These are phyloP conservation scores for Metarhizium rileyi DNA, from an alignment of 2,329 filamentous ascomycete species.

Conservation along the genomic window DNA sequence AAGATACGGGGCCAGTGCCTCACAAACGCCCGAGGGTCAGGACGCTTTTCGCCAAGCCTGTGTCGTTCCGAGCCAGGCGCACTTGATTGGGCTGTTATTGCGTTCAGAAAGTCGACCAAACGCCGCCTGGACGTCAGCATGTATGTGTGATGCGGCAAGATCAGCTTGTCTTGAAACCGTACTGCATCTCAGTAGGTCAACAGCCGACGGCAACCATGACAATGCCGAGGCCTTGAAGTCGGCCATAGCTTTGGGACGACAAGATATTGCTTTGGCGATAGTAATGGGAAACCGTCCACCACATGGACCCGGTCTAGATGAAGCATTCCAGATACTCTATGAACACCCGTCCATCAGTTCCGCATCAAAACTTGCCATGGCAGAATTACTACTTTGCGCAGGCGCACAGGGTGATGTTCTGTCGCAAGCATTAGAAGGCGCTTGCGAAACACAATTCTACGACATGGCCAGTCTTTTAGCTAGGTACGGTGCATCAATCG, in stretches of 20 bases:
- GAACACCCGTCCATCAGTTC: slow-evolving; percentile 35
- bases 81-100: slow-evolving; percentile 38
- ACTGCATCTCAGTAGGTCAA: slow-evolving; percentile 38
- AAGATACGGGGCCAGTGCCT: slow-evolving; percentile 38
- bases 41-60: slow-evolving; percentile 45
- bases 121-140: slow-evolving; percentile 33
- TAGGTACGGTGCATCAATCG: slow-evolving; percentile 42
- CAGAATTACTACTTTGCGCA: slow-evolving; percentile 48
- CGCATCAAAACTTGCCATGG: slow-evolving; percentile 39
- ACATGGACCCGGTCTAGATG: slow-evolving; percentile 34
- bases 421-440: slow-evolving; percentile 36
- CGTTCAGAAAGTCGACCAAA: slow-evolving; percentile 38
- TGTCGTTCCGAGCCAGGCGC: slow-evolving; percentile 31
- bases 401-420: slow-evolving; percentile 44
- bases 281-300: slow-evolving; percentile 44
- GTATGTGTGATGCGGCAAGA: slow-evolving; percentile 40
- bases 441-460: slow-evolving; percentile 39
- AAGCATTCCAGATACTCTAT: slow-evolving; percentile 40
- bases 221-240: slow-evolving; percentile 41
- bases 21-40: slow-evolving; percentile 38
- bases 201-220: slow-evolving; percentile 43
- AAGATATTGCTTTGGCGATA: slow-evolving; percentile 46
- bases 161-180: slow-evolving; percentile 42
- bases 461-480: slow-evolving; percentile 47
- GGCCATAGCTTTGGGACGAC: slow-evolving; percentile 37